Base-by-base conservation (phyloP, 2,329 filamentous ascomycete species). In the Didymella lethalis region DNA sequence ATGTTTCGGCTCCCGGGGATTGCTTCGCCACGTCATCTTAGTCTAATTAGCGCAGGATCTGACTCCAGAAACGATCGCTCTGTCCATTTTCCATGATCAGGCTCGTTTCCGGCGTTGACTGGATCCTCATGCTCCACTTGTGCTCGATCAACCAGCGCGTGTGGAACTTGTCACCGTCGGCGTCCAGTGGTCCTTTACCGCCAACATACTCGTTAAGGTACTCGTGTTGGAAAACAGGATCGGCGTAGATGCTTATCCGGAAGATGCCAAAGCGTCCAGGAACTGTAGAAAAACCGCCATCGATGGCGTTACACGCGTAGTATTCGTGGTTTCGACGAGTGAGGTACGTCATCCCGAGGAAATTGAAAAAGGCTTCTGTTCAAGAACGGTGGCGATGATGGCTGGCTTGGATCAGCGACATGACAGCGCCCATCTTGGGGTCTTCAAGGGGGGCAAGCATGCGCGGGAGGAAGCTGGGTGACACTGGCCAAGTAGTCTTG, bases 41-140 rank as follows among this genome's bases (percentile, higher is more conserved):
- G 48, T 50, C 34, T 34, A 18, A 18, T 18, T 18, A 50, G 7
- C 48, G 48, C 14, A 41, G 4, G 10, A 49, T 23, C 7, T 49
- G 47, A 34, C 25, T 41, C 11, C 12, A 23, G n/a, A 28, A 49
- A 3, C 47, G 25, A 7, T 29, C n/a, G 2, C 25, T 26, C 4
- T 40, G 23, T n/a, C 47, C 47, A 14, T 49, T 49, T 25, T 41
- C 32, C 4, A 81, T 76, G 32, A 89, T 76, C 0, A 49, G 4
- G 16, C 78, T 73, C 0, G 82, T 77, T 2, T 84, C 79, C 0
- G 76, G 64, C 11, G 23, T n/a, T 14, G 41, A 26, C 25, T 44
- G 41, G 7, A 44, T 44, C 41, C 4, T 44, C 23, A 44, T 44
- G 25, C 28, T 44, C 41, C 41, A 44, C 10, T 44, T 23, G 14